Base-by-base conservation (phyloP, 139 green algal genomes). In the Chlamydomonas sp. region DNA sequence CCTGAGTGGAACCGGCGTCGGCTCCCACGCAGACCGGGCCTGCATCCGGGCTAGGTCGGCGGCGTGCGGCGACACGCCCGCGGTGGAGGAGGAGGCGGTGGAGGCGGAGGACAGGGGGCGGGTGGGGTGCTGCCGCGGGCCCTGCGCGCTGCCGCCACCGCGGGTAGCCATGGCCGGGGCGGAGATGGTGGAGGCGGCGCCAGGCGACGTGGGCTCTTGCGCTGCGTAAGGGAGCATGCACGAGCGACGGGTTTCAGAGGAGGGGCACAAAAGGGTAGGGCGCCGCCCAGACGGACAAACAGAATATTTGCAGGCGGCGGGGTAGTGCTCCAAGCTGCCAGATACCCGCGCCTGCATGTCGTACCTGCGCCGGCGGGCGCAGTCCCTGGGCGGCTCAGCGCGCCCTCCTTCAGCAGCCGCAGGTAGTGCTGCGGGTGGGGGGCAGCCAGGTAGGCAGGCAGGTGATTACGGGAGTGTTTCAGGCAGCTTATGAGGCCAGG, bases 391-490 rank as follows among this genome's bases (percentile, higher is more conserved):
- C 83, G 73, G 2, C 10, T 58, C 6, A 87, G 83, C 49, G 63
- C 72, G 2, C 83, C 83, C 10, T 31, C n/a, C 20, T 87, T 72
- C n/a, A 87, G 73, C 73, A 87, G 62, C 18, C 71, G 71, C 71
- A 87, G 83, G 83, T 87, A 87, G 74, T 87, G 72, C 83, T 87
- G 71, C 63, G 79, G 79, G 71, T 14, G 49, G 63, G 18, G 80
- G 5, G 16, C 58, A 16, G 59, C 16, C 12, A 59, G 31, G 20
- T 6, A 67, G n/a, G 79, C 20, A 73, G 15, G 72, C 5, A n/a
- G n/a, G 72, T 15, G 72, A 6, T 10, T 4, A n/a, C 60, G 72
- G 72, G n/a, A 60, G n/a, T 14, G 31, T 49, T 49, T 49, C 31
- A 49, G 31, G 31, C 31, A 49, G 31, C 31, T 49, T 49, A 49